Percentiles rank a stretch among this genome's conserved stretches.
phyloP scores from a whole-genome alignment of 2,329 filamentous ascomycete species.

The Trichoderma sp. region DNA sequence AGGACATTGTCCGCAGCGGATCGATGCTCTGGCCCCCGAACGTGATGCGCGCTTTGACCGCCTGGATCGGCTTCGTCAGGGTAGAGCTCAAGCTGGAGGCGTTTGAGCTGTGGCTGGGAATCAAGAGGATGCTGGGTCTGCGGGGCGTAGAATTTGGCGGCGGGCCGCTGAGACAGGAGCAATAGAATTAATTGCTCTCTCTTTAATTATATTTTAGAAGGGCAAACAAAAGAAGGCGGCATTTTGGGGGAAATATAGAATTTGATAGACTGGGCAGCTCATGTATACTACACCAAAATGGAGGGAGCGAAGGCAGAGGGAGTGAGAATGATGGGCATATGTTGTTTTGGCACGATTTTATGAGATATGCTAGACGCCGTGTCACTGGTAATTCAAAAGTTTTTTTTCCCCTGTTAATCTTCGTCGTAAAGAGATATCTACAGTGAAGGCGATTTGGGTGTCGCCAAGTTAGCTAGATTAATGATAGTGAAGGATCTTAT shows the following conservation, averaged over 20 bases:
- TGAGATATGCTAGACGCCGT: conserved; percentile 11
- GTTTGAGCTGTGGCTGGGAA: conserved; percentile 60
- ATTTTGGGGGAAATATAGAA: neutral
- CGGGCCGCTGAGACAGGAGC: conserved; percentile 24
- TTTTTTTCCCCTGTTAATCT: neutral
- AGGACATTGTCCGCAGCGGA: conserved; percentile 52
- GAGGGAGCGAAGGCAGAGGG: neutral
- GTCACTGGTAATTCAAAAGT: conserved; percentile 1
- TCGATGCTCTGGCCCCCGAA: conserved; percentile 60
- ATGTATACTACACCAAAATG: neutral
- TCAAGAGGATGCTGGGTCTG: conserved; percentile 49
- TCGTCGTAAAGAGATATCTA: neutral
- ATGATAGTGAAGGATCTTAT: neutral
- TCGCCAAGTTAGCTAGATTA: neutral
- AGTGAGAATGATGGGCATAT: neutral
- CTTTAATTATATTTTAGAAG: neutral
- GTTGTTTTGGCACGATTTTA: conserved; percentile 5
- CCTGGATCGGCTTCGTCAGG: conserved; percentile 57
- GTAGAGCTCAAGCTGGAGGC: conserved; percentile 62
- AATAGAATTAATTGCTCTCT: neutral
- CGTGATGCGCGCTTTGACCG: conserved; percentile 50
- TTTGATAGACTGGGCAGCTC: conserved; percentile 10
- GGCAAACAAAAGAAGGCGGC: neutral
- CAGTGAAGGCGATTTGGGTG: no score
- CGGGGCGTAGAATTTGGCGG: conserved; percentile 30